Evolutionary conservation across 345 rosid species (phyloP).

Genomic region (Brassica incana): DNA sequence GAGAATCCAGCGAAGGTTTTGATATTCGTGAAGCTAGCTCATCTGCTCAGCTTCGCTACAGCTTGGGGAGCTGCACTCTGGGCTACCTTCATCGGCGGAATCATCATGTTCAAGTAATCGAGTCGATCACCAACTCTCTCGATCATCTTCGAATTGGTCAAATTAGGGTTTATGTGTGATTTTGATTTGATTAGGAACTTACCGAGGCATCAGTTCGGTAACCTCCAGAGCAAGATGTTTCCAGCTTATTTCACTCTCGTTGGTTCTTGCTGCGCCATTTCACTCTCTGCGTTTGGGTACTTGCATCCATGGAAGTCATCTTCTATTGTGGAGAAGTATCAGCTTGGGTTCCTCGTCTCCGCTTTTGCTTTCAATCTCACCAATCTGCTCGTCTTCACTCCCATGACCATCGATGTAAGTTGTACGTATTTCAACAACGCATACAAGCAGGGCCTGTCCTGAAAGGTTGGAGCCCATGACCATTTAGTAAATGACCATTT

Average conservation of each 20-base stretch:
- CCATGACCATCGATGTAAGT: conserved; percentile 90
- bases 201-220: conserved; percentile 94
- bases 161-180: conserved; percentile 6
- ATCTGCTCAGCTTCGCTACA: conserved; percentile 87
- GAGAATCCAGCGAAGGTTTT: conserved; percentile 45
- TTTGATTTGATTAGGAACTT: conserved; percentile 53
- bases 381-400: conserved; percentile 83
- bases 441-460: too few species aligned
- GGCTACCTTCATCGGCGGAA: conserved; percentile 99
- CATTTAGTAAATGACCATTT: too few species aligned
- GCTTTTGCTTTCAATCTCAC: conserved; percentile 81
- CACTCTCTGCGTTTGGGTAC: conserved; percentile 73
- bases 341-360: conserved; percentile 83
- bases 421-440: background rate
- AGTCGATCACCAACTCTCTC: background rate
- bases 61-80: conserved; percentile 95
- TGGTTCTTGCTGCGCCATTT: conserved; percentile 72
- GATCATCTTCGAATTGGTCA: conserved; percentile 1
- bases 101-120: conserved; percentile 92
- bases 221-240: conserved; percentile 95
- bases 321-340: conserved; percentile 70
- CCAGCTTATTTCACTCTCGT: conserved; percentile 89
- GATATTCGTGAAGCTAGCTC: conserved; percentile 71
- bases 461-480: too few species aligned
- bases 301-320: conserved; percentile 93